These are phyloP conservation scores for Alternaria burnsii DNA, from an alignment of 2,329 filamentous ascomycete species.

Conservation along the genomic window DNA sequence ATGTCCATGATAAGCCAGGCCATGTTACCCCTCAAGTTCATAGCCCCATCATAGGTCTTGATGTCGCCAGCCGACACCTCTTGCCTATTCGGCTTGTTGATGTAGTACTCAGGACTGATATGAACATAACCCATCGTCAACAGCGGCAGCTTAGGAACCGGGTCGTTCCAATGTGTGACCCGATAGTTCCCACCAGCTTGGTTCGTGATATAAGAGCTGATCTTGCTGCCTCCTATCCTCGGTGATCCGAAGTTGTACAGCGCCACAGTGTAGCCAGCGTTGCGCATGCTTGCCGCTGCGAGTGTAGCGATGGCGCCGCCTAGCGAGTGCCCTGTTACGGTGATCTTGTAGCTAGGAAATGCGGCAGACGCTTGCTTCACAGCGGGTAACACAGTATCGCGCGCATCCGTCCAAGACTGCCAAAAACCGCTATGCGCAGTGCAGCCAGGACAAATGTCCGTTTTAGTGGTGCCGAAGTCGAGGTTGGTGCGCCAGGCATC, in stretches of 20 bases:
- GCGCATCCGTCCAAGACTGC: slow-evolving; percentile 65
- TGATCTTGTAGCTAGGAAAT: slow-evolving; percentile 63
- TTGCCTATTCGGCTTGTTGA: slow-evolving; percentile 34
- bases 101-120: slow-evolving; percentile 72
- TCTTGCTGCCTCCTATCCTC: slow-evolving; percentile 68
- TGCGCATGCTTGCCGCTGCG: slow-evolving; percentile 61
- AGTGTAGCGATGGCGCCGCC: slow-evolving; percentile 72
- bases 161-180: slow-evolving; percentile 73
- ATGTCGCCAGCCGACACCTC: slow-evolving; percentile 34
- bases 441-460: slow-evolving; percentile 58
- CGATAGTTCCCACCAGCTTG: slow-evolving; percentile 67
- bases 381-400: slow-evolving; percentile 52
- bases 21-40: slow-evolving; percentile 42
- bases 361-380: slow-evolving; percentile 55
- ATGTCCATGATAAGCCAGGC: slow-evolving; percentile 41
- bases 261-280: slow-evolving; percentile 29
- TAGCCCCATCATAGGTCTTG: slow-evolving; percentile 30
- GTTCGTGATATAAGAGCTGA: slow-evolving; percentile 64
- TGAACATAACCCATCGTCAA: slow-evolving; percentile 70
- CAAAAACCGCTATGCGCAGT: slow-evolving; percentile 68
- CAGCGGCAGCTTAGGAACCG: slow-evolving; percentile 72
- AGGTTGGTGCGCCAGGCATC: slow-evolving; percentile 70
- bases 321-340: slow-evolving; percentile 73
- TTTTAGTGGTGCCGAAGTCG: slow-evolving; percentile 53
- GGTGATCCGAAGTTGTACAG: slow-evolving; percentile 72